Base-by-base conservation (phyloP, 2,329 filamentous ascomycete species). In the Tolypocladium guangdongense region DNA sequence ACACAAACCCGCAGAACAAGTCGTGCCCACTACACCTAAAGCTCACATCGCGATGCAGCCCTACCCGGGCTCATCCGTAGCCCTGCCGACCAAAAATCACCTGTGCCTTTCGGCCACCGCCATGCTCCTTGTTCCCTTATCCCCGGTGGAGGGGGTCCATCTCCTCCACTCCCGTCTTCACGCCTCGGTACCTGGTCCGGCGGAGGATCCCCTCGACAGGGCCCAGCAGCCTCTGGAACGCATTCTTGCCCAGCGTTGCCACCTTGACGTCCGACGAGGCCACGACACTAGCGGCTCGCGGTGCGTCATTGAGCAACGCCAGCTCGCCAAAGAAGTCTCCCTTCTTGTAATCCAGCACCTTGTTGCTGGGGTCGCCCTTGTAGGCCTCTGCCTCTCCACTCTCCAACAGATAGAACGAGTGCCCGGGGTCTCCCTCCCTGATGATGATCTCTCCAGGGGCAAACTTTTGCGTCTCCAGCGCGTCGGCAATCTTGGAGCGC, bases 321-420 rank as follows among this genome's bases (percentile, higher is more conserved):
- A 99, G 77, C 72, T 99, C 93, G 57, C 93, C 93, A 72, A 99
- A 99, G 75, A 93, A 99, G 65, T 96, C 93, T 33, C 93, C 93
- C 71, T 95, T 93, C 58, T 77, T 79, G 70, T 97, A 97, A 52
- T 82, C 77, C 65, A 90, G 89, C 58, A 97, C 86, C 2, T 86
- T 78, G 55, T 81, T 76, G 24, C 83, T 77, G 20, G 78, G 74
- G 39, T 85, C 88, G n/a, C 81, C 77, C 73, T 92, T 96, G 76
- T 83, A 90, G 2, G 90, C 92, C 61, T 90, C 86, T 10, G 91
- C 92, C 66, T 92, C 85, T 41, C 93, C 93, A 33, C 80, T 81
- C 70, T 96, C 93, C 49, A 97, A 77, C 46, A 97, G 82, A 71
- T 88, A 99, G 72, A 99, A 97, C 1, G 88, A 86, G 65, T 95